A percentile compares a stretch with the other conserved stretches of the same genome.
Conservation (phyloP, 2,329 filamentous ascomycete species). For the Didymella sp. region DNA sequence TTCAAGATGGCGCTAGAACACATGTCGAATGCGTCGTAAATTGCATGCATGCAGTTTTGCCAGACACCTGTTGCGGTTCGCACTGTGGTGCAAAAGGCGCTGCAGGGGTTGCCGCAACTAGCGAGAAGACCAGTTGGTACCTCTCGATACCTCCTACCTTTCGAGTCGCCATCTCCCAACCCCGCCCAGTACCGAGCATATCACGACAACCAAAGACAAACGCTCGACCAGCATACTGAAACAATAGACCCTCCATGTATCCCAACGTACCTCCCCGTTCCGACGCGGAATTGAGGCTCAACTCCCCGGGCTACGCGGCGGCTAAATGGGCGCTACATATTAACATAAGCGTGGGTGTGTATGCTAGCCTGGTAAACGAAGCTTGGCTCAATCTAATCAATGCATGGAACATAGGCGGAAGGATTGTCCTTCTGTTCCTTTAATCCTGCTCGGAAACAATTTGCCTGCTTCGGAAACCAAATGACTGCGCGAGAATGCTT, state of each 20-base stretch:
- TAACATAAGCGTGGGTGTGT: not conserved
- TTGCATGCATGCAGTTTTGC: not conserved
- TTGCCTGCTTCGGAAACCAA: not conserved
- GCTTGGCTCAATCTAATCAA: conserved; percentile 14
- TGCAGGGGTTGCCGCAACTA: not conserved
- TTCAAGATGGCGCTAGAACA: conserved; percentile 8
- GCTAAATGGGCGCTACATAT: conserved; percentile 12
- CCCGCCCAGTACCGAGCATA: not conserved
- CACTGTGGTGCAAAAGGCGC: not conserved
- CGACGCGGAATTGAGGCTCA: conserved; percentile 12
- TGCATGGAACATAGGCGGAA: not conserved
- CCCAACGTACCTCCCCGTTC: not conserved
- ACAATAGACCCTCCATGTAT: not conserved
- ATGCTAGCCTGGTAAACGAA: not conserved
- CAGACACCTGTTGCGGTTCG: not conserved
- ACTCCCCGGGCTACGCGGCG: conserved; percentile 9
- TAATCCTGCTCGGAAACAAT: not conserved
- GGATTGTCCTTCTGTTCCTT: not conserved
- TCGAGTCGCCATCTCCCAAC: not conserved
- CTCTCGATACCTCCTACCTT: not conserved
- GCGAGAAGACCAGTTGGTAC: not conserved
- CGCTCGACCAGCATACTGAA: not conserved
- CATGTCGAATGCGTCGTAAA: conserved; percentile 2
- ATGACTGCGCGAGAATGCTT: not conserved
- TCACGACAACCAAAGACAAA: not conserved